These are phyloP conservation scores for Kwoniella mangroviensis DNA, from an alignment of 768 basidiomycete genomes.

Conservation along the genomic window DNA sequence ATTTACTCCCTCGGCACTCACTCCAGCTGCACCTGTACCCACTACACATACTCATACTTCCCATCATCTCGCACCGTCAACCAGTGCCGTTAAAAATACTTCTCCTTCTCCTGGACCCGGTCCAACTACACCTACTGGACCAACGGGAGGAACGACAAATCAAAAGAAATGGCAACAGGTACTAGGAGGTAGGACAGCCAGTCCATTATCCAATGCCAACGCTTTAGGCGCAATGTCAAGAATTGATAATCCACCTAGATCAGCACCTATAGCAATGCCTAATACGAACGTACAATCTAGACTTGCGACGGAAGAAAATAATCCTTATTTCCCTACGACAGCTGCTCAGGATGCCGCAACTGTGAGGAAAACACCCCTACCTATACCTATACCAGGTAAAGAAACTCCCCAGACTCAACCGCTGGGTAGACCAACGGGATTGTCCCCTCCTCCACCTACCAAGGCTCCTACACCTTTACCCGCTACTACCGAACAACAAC, in stretches of 20 bases:
- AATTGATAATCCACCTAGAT: conserved; percentile 28
- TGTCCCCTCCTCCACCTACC: conserved; percentile 33
- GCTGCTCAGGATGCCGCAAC: conserved; percentile 16
- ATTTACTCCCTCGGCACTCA: conserved; percentile 52
- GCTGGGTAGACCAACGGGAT: conserved; percentile 1
- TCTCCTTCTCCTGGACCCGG: neutral
- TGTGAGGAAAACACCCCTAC: conserved; percentile 22
- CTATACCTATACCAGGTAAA: conserved; percentile 32
- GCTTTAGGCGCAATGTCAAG: conserved; percentile 39
- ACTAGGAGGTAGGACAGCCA: conserved; percentile 35
- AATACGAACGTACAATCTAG: conserved; percentile 17
- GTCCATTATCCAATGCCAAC: conserved; percentile 37
- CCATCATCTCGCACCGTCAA: conserved; percentile 34
- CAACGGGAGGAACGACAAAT: neutral
- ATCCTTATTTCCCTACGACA: conserved; percentile 51
- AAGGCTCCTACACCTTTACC: conserved; percentile 32
- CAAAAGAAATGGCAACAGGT: conserved; percentile 42
- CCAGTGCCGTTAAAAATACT: conserved; percentile 7
- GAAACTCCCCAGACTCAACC: conserved; percentile 3
- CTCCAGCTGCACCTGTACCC: conserved; percentile 45
- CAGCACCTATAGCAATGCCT: conserved; percentile 23
- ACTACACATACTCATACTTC: conserved; percentile 42
- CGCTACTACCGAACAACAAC: conserved; percentile 2
- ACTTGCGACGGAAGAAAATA: conserved; percentile 17
- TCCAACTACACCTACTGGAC: neutral